Conservation (phyloP, 1,284 basidiomycete genomes). For the Flammula alnicola region DNA sequence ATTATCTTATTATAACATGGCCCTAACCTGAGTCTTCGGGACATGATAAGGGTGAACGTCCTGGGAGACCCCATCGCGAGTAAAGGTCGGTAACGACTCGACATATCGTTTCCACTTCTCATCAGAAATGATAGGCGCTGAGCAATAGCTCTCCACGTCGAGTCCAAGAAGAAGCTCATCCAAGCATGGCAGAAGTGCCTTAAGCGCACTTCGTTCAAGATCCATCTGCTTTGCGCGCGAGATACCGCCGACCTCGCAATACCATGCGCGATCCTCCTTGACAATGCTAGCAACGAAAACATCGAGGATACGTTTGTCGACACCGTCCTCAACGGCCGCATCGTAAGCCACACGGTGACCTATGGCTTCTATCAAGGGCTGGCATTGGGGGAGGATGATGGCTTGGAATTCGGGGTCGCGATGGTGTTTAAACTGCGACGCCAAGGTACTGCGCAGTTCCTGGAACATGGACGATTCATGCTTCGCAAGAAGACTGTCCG, state of each 20-base stretch:
- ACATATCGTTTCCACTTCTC: constrained; percentile 22
- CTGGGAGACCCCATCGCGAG: background rate
- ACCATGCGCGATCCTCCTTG: constrained; percentile 44
- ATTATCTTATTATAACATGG: constrained; percentile 2
- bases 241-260: constrained; percentile 37
- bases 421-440: constrained; percentile 10
- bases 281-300: constrained; percentile 33
- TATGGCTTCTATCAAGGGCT: constrained; percentile 44
- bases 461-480: constrained; percentile 22
- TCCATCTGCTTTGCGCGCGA: constrained; percentile 13
- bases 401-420: constrained; percentile 15
- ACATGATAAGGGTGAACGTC: background rate
- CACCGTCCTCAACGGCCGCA: constrained; percentile 39
- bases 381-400: constrained; percentile 44
- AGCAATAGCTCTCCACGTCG: constrained; percentile 16
- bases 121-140: constrained; percentile 27
- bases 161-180: constrained; percentile 11
- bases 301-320: constrained; percentile 24
- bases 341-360: constrained; percentile 54
- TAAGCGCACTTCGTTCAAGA: constrained; percentile 15
- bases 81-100: constrained; percentile 6
- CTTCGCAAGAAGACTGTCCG: constrained; percentile 23
- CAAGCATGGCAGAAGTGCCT: constrained; percentile 12
- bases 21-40: background rate
- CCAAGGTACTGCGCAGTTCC: constrained; percentile 7